Evolutionary conservation across 352 stramenopile genomes (phyloP).

Genomic region (Phytophthora aleatoria): DNA sequence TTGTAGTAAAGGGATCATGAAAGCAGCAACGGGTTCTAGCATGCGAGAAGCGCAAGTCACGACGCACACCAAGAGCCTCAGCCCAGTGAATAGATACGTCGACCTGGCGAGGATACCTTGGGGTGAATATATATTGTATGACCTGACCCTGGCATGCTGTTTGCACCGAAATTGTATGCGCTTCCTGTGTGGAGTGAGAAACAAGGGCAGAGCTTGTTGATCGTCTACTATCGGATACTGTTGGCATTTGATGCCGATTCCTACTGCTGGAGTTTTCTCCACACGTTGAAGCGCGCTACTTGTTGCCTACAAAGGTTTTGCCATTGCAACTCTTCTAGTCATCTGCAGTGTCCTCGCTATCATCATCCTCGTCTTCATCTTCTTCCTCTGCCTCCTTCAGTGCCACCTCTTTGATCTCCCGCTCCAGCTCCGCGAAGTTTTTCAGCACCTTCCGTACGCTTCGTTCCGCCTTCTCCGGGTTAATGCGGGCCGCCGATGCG

Average conservation of each 20-base stretch:
- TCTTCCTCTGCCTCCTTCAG: constrained; percentile 60
- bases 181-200: too few species aligned
- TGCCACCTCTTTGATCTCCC: constrained; percentile 68
- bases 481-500: constrained; percentile 59
- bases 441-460: constrained; percentile 75
- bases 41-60: constrained; percentile 28
- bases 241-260: background rate
- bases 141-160: too few species aligned
- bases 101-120: constrained; percentile 6
- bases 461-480: constrained; percentile 67
- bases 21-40: constrained; percentile 23
- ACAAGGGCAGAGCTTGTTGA: constrained; percentile 17
- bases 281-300: too few species aligned
- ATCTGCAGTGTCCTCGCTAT: constrained; percentile 35
- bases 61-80: constrained; percentile 14
- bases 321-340: constrained; percentile 24
- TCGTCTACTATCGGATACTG: background rate
- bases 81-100: constrained; percentile 1
- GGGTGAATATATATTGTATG: constrained; percentile 32
- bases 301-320: background rate
- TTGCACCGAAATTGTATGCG: too few species aligned
- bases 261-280: background rate
- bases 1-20: background rate
- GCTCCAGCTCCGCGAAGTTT: constrained; percentile 69
- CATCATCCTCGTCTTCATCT: constrained; percentile 34